Evolutionary conservation across 768 basidiomycete species (phyloP), one percentile per base, ranked within the genome.

Genomic region (Coprinellus aureogranulatus): DNA sequence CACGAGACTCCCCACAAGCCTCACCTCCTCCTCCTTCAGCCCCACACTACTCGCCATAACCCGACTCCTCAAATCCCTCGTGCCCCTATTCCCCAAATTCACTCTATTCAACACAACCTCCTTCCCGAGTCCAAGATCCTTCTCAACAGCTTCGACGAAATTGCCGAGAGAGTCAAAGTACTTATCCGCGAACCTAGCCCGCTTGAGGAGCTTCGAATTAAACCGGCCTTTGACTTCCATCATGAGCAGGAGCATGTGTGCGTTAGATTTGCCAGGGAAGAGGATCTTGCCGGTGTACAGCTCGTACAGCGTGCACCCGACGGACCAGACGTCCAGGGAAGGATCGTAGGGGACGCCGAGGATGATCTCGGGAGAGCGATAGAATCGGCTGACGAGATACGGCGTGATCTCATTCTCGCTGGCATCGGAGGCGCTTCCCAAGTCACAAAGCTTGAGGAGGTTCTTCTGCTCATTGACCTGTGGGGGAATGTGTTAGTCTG

Each of bases 341-440:
- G 90, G 86, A 74, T 98, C 97, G 65, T 98, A 98, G 0, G 96
- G 94, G 28, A 90, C 83, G 30, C 97, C 97, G 55, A 99, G 86
- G 67, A 98, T 99, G 68, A 98, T 98, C 76, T 99, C 97, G 2
- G 97, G 97, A 2, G 96, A 96, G 44, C 97, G 91, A 69, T 99
- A 98, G 74, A 98, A 99, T 46, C 97, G 81, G 63, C 92, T 94
- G 59, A 98, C 97, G 55, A 99, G 87, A 72, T 99, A 98, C 10
- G 97, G 97, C 8, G 97, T 98, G 64, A 98, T 94, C 31, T 97
- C 97, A 70, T 93, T 94, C 72, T 98, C 96, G 8, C 88, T 88
- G 1, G 88, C 89, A 70, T 98, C 96, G 6, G 91, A 90, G 1
- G 97, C 97, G 2, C 94, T 96, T n/a, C 97, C 97, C 30, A 99